These are phyloP conservation scores for Sporothrix dimorphospora DNA, from an alignment of 2,329 filamentous ascomycete species.

Conservation along the genomic window DNA sequence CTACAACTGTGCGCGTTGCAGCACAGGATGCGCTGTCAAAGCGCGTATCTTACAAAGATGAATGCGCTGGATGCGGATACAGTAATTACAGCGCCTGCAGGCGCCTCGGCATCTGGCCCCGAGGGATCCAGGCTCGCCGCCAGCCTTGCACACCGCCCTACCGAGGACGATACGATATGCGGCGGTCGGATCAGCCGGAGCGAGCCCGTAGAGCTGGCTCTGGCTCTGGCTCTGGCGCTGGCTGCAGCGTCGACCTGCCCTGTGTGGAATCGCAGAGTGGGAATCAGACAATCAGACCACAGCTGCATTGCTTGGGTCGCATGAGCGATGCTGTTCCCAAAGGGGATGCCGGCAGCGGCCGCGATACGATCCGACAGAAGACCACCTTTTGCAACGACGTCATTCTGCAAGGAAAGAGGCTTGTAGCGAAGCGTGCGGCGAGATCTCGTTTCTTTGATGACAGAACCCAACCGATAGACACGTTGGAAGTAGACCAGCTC, in stretches of 20 bases:
- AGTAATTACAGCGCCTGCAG: background rate
- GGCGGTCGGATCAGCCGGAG: constrained; percentile 12
- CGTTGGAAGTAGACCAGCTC: background rate
- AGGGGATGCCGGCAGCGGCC: background rate
- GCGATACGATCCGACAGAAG: background rate
- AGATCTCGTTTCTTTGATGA: constrained; percentile 2
- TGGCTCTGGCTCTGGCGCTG: too few species aligned
- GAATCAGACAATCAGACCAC: constrained; percentile 17
- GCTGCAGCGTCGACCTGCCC: background rate
- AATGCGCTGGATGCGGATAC: background rate
- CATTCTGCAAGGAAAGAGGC: background rate
- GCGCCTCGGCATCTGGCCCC: constrained; percentile 8
- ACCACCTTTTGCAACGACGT: background rate
- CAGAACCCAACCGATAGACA: background rate
- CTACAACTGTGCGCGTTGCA: background rate
- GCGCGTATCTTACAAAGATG: background rate
- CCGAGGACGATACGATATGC: background rate
- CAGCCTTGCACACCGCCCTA: constrained; percentile 24
- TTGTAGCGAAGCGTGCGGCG: background rate
- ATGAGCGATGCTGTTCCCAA: background rate
- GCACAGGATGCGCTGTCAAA: background rate
- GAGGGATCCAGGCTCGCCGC: background rate
- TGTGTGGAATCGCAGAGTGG: background rate
- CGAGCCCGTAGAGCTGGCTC: constrained; percentile 1
- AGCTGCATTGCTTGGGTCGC: background rate